phyloP scores from a whole-genome alignment of 164 flowering plant species.

The Aristolochia contorta region DNA sequence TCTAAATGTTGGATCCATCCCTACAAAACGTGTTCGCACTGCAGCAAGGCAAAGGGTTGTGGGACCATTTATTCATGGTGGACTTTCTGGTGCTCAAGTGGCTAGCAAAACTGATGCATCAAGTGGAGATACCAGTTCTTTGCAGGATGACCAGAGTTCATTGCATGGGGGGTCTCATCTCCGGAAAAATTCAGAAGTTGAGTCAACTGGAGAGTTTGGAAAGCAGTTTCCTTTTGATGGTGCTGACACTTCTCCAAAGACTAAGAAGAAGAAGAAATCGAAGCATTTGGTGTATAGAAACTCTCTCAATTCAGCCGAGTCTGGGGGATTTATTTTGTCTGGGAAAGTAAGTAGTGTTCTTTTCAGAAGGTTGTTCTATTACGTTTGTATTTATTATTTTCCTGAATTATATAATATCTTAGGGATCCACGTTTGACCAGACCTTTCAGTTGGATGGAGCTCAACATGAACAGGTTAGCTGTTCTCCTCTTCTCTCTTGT shows the following conservation, averaged over 20 bases:
- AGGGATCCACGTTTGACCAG: conserved; percentile 60
- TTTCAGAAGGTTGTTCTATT: background rate
- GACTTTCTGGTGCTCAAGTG: conserved; percentile 32
- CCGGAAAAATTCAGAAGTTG: conserved; percentile 64
- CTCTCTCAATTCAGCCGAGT: conserved; percentile 15
- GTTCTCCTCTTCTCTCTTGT: too few relatives aligned
- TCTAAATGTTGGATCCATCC: conserved; percentile 59
- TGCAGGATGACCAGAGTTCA: conserved; percentile 87
- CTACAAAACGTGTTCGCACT: conserved; percentile 87
- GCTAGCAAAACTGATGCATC: conserved; percentile 72
- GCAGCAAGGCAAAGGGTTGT: conserved; percentile 84
- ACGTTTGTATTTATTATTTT: conserved; percentile 9
- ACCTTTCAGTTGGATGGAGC: conserved; percentile 46
- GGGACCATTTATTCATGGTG: conserved; percentile 47
- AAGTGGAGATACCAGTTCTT: conserved; percentile 94
- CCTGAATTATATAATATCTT: conserved; percentile 6
- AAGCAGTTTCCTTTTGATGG: conserved; percentile 52
- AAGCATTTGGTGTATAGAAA: conserved; percentile 48
- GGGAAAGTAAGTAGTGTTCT: conserved; percentile 15
- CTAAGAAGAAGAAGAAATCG: conserved; percentile 82
- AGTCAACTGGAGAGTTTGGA: conserved; percentile 63
- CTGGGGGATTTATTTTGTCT: conserved; percentile 11
- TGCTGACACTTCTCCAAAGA: conserved; percentile 53
- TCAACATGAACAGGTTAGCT: conserved; percentile 60
- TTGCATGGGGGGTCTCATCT: conserved; percentile 54